Evolutionary conservation across 257 asterid genomes (phyloP).

Genomic region (Nicotiana obtusifolia): DNA sequence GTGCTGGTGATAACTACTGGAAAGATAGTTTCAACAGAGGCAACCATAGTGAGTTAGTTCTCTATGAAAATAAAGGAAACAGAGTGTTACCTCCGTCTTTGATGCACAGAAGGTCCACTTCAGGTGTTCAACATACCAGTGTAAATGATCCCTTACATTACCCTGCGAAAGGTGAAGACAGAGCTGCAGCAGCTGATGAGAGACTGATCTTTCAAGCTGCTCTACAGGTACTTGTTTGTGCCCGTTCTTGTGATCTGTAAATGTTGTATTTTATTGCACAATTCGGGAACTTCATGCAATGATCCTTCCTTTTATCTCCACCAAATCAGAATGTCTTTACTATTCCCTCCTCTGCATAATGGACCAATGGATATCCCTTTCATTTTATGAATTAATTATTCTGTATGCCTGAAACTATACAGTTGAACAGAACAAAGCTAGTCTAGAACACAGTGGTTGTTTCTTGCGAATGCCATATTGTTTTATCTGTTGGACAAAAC

Average conservation of each 20-base stretch:
- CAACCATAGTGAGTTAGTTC: constrained; percentile 26
- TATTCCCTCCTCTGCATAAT: constrained; percentile 3
- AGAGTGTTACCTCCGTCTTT: constrained; percentile 58
- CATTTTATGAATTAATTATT: neutral
- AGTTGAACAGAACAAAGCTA: neutral
- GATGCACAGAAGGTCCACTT: constrained; percentile 37
- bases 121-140: constrained; percentile 33
- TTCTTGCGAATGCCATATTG: neutral
- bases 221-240: constrained; percentile 61
- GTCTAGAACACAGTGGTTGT: constrained; percentile 3
- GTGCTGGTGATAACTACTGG: constrained; percentile 30
- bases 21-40: constrained; percentile 28
- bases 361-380: neutral
- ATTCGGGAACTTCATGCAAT: neutral
- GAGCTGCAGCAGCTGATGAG: constrained; percentile 73
- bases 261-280: neutral
- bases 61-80: constrained; percentile 44
- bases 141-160: constrained; percentile 46
- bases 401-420: neutral
- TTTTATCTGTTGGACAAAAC: neutral
- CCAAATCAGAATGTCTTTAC: neutral
- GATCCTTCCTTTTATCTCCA: neutral
- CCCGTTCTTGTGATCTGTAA: constrained; percentile 4
- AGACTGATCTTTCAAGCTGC: constrained; percentile 87
- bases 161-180: constrained; percentile 62